These are phyloP conservation scores for Hypoxylon sp. DNA, from an alignment of 2,329 filamentous ascomycete species.

Conservation along the genomic window DNA sequence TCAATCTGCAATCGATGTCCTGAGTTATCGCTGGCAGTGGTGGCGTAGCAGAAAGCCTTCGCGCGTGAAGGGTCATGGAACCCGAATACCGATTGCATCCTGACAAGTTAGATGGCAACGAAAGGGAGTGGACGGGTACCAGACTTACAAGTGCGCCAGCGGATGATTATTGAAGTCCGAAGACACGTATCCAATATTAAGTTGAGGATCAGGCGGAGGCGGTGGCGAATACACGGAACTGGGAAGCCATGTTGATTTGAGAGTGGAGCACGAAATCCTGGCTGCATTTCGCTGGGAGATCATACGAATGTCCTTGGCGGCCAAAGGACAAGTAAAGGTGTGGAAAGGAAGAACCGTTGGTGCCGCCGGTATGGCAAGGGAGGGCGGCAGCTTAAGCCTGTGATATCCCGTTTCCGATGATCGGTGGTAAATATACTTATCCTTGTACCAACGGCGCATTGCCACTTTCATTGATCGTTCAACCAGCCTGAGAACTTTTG, in stretches of 20 bases:
- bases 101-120: conserved; percentile 44
- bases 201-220: conserved; percentile 79
- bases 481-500: conserved; percentile 82
- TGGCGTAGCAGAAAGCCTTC: conserved; percentile 94
- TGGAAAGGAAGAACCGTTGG: conserved; percentile 97
- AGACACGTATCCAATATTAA: conserved; percentile 96
- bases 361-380: conserved; percentile 82
- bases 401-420: conserved; percentile 71
- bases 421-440: conserved; percentile 75
- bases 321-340: conserved; percentile 94
- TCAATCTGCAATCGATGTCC: conserved; percentile 93
- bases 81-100: conserved; percentile 98
- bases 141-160: conserved; percentile 81
- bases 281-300: conserved; percentile 96
- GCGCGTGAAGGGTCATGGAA: conserved; percentile 80
- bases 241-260: conserved; percentile 89
- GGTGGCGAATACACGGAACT: conserved; percentile 85
- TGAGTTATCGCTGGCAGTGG: conserved; percentile 89
- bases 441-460: conserved; percentile 88
- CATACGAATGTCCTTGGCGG: conserved; percentile 88
- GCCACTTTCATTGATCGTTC: conserved; percentile 85
- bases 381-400: conserved; percentile 78
- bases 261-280: conserved; percentile 89
- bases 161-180: conserved; percentile 99
- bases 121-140: not conserved